A percentile compares a stretch with the other conserved stretches of the same genome.
Evolutionary conservation across 2,329 filamentous ascomycete species (phyloP).

Genomic region (Hymenoscyphus linearis): DNA sequence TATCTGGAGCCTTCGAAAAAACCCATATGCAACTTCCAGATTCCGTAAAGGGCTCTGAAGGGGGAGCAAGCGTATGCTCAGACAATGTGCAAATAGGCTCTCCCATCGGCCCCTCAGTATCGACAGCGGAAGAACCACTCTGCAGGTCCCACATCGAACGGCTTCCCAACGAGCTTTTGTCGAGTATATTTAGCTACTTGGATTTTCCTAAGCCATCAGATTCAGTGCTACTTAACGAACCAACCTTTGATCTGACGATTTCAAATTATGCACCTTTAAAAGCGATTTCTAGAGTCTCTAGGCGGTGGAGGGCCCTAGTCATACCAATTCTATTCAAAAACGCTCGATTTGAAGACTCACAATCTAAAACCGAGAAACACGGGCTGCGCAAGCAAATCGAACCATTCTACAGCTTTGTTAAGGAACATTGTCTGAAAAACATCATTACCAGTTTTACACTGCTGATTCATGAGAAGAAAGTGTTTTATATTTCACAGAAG

Average conservation of each 20-base stretch:
- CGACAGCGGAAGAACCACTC: neutral
- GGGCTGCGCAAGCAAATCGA: conserved; percentile 17
- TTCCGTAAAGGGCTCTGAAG: neutral
- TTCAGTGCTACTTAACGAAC: conserved; percentile 43
- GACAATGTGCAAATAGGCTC: neutral
- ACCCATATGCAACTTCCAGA: neutral
- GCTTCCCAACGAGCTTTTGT: conserved; percentile 58
- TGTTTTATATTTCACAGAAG: conserved; percentile 14
- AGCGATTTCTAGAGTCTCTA: conserved; percentile 47
- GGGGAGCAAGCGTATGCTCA: neutral
- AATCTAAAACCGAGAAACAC: conserved; percentile 21
- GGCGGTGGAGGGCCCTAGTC: conserved; percentile 45
- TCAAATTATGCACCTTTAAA: conserved; percentile 45
- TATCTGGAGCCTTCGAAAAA: neutral
- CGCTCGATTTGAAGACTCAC: conserved; percentile 36
- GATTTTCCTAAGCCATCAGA: conserved; percentile 41
- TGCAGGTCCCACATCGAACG: conserved; percentile 16
- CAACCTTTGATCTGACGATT: conserved; percentile 38
- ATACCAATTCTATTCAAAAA: conserved; percentile 55
- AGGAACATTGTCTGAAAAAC: conserved; percentile 28
- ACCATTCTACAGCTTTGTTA: conserved; percentile 35
- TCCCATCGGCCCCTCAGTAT: neutral
- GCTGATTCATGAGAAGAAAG: conserved; percentile 31
- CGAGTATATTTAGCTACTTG: conserved; percentile 52
- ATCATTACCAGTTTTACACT: conserved; percentile 45